These are phyloP conservation scores for Hanseniaspora occidentalis DNA, from an alignment of 805 yeast species.

Conservation along the genomic window DNA sequence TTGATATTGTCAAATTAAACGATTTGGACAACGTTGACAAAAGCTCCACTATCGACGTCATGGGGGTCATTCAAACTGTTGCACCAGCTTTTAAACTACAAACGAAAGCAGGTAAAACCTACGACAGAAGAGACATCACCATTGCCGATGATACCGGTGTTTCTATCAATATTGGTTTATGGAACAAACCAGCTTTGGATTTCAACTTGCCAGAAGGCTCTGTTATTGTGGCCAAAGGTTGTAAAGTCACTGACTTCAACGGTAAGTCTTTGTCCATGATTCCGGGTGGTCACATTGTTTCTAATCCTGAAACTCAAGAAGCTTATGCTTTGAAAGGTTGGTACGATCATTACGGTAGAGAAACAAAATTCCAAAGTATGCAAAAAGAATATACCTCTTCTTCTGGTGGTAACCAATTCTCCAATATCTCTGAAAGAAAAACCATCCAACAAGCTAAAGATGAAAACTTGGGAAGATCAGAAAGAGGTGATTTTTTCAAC, in stretches of 20 bases:
- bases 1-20: constrained; percentile 59
- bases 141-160: constrained; percentile 77
- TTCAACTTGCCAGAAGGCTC: constrained; percentile 64
- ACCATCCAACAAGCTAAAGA: constrained; percentile 53
- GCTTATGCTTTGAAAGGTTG: constrained; percentile 87
- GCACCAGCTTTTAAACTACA: constrained; percentile 66
- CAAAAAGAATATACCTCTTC: constrained; percentile 32
- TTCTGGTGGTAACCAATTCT: constrained; percentile 24
- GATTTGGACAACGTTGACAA: constrained; percentile 42
- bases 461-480: constrained; percentile 59
- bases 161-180: constrained; percentile 68
- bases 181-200: constrained; percentile 81
- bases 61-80: constrained; percentile 75
- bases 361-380: constrained; percentile 48
- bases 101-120: constrained; percentile 84
- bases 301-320: constrained; percentile 83
- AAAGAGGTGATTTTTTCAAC: constrained; percentile 67
- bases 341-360: constrained; percentile 74
- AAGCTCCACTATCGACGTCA: constrained; percentile 58
- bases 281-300: constrained; percentile 58
- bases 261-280: constrained; percentile 77
- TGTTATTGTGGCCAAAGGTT: constrained; percentile 87
- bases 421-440: constrained; percentile 42
- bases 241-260: constrained; percentile 75
- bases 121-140: constrained; percentile 79